These are phyloP conservation scores for Candida koratica DNA, from an alignment of 805 yeast genomes.

Conservation along the genomic window DNA sequence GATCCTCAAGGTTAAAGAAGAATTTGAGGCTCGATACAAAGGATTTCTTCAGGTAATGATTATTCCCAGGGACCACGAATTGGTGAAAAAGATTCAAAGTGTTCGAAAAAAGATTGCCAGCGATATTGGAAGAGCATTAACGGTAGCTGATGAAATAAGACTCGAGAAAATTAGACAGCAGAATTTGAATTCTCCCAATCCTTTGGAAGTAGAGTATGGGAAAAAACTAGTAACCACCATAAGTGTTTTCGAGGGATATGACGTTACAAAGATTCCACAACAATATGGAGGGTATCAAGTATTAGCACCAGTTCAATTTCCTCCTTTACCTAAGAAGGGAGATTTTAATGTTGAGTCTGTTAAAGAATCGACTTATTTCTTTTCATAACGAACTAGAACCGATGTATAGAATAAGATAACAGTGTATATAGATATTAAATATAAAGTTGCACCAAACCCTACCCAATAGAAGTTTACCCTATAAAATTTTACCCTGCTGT, in stretches of 20 bases:
- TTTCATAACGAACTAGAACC: too few relatives aligned
- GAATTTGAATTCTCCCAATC: conserved; percentile 50
- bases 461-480: too few relatives aligned
- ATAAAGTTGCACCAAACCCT: too few relatives aligned
- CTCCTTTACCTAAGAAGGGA: conserved; percentile 75
- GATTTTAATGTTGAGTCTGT: conserved; percentile 75
- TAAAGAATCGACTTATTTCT: conserved; percentile 75
- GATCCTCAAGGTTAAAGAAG: conserved; percentile 65
- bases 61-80: conserved; percentile 49
- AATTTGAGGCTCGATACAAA: conserved; percentile 75
- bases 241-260: conserved; percentile 44
- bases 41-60: conserved; percentile 60
- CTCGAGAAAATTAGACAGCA: conserved; percentile 63
- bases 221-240: conserved; percentile 64
- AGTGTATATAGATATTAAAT: too few relatives aligned
- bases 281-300: conserved; percentile 35
- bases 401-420: too few relatives aligned
- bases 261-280: conserved; percentile 16
- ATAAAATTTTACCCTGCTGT: conserved; percentile 75
- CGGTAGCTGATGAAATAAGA: conserved; percentile 68
- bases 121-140: conserved; percentile 51
- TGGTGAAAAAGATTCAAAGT: conserved; percentile 47
- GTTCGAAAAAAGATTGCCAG: conserved; percentile 48
- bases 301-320: conserved; percentile 65
- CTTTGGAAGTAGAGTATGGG: conserved; percentile 47